These are phyloP conservation scores for Pseudocercospora ulei DNA, from an alignment of 2,329 filamentous ascomycete species.

Conservation along the genomic window DNA sequence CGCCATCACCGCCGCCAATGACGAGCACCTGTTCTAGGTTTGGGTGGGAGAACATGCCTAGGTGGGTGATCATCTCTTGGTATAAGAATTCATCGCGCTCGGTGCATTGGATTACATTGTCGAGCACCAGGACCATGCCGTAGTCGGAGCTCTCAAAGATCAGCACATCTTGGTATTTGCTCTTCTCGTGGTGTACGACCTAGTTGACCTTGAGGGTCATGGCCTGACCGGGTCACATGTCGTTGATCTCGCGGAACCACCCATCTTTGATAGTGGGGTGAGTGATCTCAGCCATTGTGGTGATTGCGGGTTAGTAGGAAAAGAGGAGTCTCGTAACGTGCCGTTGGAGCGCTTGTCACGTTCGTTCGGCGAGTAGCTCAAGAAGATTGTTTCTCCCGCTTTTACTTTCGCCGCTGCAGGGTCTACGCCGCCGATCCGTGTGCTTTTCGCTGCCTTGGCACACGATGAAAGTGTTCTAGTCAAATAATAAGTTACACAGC, in stretches of 20 bases:
- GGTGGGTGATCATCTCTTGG: constrained; percentile 99
- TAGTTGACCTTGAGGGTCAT: constrained; percentile 98
- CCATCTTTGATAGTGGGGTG: constrained; percentile 87
- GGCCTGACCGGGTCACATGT: constrained; percentile 99
- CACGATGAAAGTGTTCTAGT: no score
- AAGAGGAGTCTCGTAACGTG: constrained; percentile 6
- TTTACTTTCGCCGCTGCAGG: constrained; percentile 1
- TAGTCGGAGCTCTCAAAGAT: constrained; percentile 98
- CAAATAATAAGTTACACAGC: no score
- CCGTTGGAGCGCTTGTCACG: neutral
- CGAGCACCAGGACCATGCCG: constrained; percentile 88
- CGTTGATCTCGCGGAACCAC: constrained; percentile 98
- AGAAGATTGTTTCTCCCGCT: constrained; percentile 6
- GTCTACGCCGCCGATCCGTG: neutral
- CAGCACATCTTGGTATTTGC: constrained; percentile 96
- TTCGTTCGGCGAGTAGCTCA: neutral
- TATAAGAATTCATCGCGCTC: constrained; percentile 96
- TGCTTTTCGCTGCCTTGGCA: constrained; percentile 1
- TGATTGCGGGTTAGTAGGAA: constrained; percentile 16
- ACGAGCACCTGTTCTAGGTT: constrained; percentile 97
- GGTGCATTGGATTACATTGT: constrained; percentile 98
- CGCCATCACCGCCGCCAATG: constrained; percentile 94
- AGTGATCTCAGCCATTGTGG: constrained; percentile 56
- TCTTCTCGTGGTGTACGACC: constrained; percentile 98
- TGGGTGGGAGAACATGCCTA: constrained; percentile 97